These are phyloP conservation scores for Aspergillus arachidicola DNA, from an alignment of 2,329 filamentous ascomycete genomes.

Conservation along the genomic window DNA sequence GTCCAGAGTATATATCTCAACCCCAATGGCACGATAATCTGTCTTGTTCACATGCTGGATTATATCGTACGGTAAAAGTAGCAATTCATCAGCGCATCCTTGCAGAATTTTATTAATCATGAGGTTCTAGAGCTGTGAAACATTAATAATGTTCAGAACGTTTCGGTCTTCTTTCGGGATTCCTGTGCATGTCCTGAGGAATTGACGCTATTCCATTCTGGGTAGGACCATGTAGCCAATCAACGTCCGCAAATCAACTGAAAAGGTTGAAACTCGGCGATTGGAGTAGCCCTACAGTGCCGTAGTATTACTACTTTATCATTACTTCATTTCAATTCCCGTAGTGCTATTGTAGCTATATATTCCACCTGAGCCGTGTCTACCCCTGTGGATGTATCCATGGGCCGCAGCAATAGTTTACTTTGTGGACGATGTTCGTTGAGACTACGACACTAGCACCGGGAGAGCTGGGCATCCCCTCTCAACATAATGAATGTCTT, in stretches of 20 bases:
- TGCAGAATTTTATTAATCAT: background rate
- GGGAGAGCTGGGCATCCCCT: no score
- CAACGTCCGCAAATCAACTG: background rate
- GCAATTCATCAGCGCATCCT: background rate
- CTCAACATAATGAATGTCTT: background rate
- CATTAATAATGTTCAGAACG: background rate
- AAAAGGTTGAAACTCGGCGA: background rate
- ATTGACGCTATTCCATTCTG: background rate
- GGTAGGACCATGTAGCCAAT: background rate
- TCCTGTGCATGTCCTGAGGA: background rate
- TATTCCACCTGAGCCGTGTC: background rate
- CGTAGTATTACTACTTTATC: background rate
- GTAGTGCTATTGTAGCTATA: background rate
- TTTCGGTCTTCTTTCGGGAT: background rate
- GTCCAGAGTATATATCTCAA: background rate
- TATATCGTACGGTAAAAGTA: background rate
- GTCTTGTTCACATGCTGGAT: background rate
- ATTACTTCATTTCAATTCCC: background rate
- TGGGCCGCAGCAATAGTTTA: background rate
- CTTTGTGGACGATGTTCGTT: background rate
- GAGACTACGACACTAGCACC: no score
- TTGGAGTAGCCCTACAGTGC: background rate
- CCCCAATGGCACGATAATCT: background rate
- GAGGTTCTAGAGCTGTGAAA: background rate
- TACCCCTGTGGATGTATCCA: background rate